Evolutionary conservation across 495 filamentous ascomycete genomes (phyloP), one percentile per base, ranked within the genome.

Genomic region (Bacidia rubella): DNA sequence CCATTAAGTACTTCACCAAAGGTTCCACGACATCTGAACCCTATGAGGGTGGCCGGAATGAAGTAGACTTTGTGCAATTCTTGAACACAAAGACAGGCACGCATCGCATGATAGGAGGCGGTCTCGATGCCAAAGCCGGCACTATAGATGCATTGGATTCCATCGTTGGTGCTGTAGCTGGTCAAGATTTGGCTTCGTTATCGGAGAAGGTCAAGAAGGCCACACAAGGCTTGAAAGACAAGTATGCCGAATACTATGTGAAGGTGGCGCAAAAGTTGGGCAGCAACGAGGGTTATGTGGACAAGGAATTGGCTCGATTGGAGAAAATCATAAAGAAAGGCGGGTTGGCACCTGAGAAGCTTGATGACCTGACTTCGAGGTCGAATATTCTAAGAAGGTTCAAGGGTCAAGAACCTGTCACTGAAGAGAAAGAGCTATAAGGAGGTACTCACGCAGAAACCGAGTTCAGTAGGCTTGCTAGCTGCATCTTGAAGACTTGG

Each of bases 1-100:
- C 92, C 54, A 92, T 98, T 75, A 95, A 93, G 74, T 98, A 85
- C 79, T 97, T 97, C 76, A 83, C 90, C 63, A 84, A 82, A 68
- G 90, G 90, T 61, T 86, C 82, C 52, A 86, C 75, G 51, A 82
- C 82, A 54, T 65, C 82, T 11, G 72, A 83, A 57, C 61, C 73
- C 32, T 98, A 95, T 77, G 69, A 77, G 27, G 83, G 83, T 50
- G 86, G 80, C 54, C 90, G 92, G 58, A 71, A 74, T 17, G 89
- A 94, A 75, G 70, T 74, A 52, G 84, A 82, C 57, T 71, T 98
- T 50, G 65, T 95, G 55, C 66, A 74, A 25, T 98, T 85, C 76
- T 64, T 98, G 64, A 97, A 98, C 74, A 70, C 79, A 61, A 85
- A 96, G 71, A 74, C 89, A 25, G 90, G 90, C 49, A 95, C 90